A percentile compares a stretch with the other conserved stretches of the same genome.
Evolutionary conservation across 2,329 filamentous ascomycete genomes (phyloP).

Genomic region (Byssothecium circinans): DNA sequence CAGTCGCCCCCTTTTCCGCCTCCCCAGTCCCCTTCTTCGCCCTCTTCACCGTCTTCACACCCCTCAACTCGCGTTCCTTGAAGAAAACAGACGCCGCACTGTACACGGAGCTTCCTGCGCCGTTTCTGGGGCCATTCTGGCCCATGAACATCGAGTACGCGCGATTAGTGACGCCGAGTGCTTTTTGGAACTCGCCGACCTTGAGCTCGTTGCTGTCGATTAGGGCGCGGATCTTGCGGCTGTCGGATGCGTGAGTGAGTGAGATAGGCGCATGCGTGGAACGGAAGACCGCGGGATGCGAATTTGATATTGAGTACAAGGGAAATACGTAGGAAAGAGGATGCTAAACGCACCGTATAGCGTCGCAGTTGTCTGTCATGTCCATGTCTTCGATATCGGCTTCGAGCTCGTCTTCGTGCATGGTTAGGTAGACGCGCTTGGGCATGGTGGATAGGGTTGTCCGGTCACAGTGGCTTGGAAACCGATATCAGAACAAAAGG

Average conservation of each 20-base stretch:
- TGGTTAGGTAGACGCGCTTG: neutral
- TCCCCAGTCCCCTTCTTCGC: conserved; percentile 20
- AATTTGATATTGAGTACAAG: too few species aligned
- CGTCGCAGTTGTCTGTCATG: conserved; percentile 25
- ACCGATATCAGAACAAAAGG: too few species aligned
- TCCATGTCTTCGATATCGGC: conserved; percentile 16
- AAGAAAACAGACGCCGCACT: conserved; percentile 46
- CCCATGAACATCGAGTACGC: conserved; percentile 54
- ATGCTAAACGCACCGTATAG: conserved; percentile 13
- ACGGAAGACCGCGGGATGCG: too few species aligned
- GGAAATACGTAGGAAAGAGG: too few species aligned
- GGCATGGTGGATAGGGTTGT: too few species aligned
- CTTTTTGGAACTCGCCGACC: conserved; percentile 47
- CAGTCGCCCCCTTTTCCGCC: conserved; percentile 18
- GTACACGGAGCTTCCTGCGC: conserved; percentile 33
- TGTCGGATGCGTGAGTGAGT: conserved; percentile 1
- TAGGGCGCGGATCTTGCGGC: conserved; percentile 46
- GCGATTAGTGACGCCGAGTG: conserved; percentile 40
- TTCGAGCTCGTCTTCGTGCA: neutral
- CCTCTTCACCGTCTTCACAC: conserved; percentile 44
- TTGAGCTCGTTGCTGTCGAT: conserved; percentile 51
- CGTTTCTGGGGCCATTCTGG: conserved; percentile 47
- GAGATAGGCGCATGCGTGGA: neutral
- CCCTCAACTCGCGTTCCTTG: conserved; percentile 54
- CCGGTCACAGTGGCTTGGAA: too few species aligned